Evolutionary conservation across 768 basidiomycete species (phyloP), one percentile per base, ranked within the genome.

Genomic region (Mycena maculata): DNA sequence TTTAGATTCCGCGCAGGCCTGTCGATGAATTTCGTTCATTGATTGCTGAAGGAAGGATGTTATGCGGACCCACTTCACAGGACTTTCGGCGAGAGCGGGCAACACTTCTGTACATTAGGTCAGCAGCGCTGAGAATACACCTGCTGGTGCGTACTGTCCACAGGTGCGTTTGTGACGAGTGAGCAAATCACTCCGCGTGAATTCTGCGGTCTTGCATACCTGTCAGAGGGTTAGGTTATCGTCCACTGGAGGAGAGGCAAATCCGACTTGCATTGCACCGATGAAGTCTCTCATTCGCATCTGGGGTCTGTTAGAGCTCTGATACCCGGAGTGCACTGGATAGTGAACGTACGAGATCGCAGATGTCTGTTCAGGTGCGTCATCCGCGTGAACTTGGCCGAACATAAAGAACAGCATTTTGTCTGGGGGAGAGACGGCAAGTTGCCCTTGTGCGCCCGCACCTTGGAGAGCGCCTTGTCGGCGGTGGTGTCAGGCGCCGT

Each of bases 301-400:
- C 90, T 91, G 74, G n/a, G 18, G 36, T 1, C 30, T 60, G 66
- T 67, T 47, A 67, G 48, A 33, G 53, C 60, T 56, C 42, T 28
- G 59, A 38, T 22, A 16, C 16, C 23, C 38, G 33, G 16, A 22
- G 50, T 12, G 55, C 8, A 56, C 16, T 27, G 22, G n/a, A 25
- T n/a, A n/a, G n/a, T n/a, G n/a, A 13, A 82, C 90, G 59, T 75
- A 92, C 91, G 91, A 68, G 90, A 91, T 48, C 90, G 87, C 60
- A 92, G 74, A 73, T 92, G 91, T 18, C 91, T 85, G 76, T 91
- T 90, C 52, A 92, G 82, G 76, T 92, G 91, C 0, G 91, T 92
- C 0, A 88, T 90, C 39, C 90, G 82, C 4, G 90, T 92, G 74
- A 92, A 92, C 73, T 89, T 91, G 3, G 91, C 90, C 1, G 89